phyloP scores from a whole-genome alignment of 495 filamentous ascomycete genomes.

The Pyrenopolyporus hunteri region DNA sequence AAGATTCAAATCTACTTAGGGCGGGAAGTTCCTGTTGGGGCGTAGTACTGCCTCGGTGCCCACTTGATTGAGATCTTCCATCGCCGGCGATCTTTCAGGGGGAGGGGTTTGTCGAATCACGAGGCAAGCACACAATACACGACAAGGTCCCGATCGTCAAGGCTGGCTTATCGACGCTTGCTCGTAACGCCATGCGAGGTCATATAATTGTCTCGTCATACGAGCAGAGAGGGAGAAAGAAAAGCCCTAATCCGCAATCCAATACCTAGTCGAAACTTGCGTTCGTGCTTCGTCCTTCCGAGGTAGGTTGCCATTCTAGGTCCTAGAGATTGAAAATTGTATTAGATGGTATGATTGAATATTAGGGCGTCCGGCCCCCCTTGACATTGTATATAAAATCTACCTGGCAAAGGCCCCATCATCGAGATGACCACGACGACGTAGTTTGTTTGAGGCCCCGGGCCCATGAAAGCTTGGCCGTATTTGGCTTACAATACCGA shows the following conservation, averaged over 20 bases:
- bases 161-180: constrained; percentile 8
- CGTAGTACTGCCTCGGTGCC: constrained; percentile 24
- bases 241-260: constrained; percentile 16
- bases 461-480: constrained; percentile 20
- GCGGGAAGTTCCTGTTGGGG: background rate
- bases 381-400: too few species aligned
- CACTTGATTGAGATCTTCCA: constrained; percentile 40
- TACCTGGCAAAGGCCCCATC: constrained; percentile 8
- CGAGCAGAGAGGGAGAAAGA: too few species aligned
- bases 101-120: constrained; percentile 31
- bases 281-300: constrained; percentile 13
- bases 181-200: constrained; percentile 17
- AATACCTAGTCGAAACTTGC: constrained; percentile 21
- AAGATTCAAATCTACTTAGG: constrained; percentile 29
- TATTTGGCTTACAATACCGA: constrained; percentile 12
- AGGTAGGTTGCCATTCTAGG: background rate
- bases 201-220: constrained; percentile 31
- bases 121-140: too few species aligned
- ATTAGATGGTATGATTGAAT: constrained; percentile 7
- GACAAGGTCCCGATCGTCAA: constrained; percentile 14
- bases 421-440: constrained; percentile 20
- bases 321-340: background rate
- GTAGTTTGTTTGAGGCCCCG: constrained; percentile 34
- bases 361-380: constrained; percentile 15
- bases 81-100: constrained; percentile 33